These are phyloP conservation scores for Diplocarpon mali DNA, from an alignment of 2,329 filamentous ascomycete genomes.

Conservation along the genomic window DNA sequence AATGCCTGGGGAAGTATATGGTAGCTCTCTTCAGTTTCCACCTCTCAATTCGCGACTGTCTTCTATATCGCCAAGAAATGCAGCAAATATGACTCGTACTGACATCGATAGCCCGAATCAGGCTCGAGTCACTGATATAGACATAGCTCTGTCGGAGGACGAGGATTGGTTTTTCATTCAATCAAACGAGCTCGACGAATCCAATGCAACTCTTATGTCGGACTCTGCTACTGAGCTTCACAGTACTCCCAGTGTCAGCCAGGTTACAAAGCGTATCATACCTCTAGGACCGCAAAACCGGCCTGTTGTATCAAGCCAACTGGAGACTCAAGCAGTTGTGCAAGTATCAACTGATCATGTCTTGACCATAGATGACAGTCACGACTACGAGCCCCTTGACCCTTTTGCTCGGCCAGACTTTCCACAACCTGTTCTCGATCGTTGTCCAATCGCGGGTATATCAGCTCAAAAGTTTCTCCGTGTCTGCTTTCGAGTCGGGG, in stretches of 20 bases:
- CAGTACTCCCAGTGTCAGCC: neutral
- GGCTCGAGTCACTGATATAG: neutral
- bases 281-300: conserved; percentile 1
- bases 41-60: conserved; percentile 9
- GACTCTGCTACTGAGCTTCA: neutral
- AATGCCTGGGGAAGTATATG: conserved; percentile 19
- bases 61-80: conserved; percentile 1
- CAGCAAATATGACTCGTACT: conserved; percentile 3
- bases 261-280: neutral
- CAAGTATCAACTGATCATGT: neutral
- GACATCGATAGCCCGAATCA: conserved; percentile 8
- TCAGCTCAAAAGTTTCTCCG: conserved; percentile 37
- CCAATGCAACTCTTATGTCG: neutral
- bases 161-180: conserved; percentile 22
- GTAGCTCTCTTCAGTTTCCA: conserved; percentile 22
- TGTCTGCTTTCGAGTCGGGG: conserved; percentile 53
- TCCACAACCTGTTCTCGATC: conserved; percentile 36
- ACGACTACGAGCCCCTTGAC: conserved; percentile 24
- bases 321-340: neutral
- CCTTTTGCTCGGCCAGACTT: conserved; percentile 42
- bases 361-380: conserved; percentile 16
- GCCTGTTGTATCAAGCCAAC: neutral
- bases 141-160: conserved; percentile 3
- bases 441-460: conserved; percentile 42
- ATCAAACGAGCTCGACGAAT: neutral